Conservation (phyloP, 768 basidiomycete species). For the Zangia roseola region DNA sequence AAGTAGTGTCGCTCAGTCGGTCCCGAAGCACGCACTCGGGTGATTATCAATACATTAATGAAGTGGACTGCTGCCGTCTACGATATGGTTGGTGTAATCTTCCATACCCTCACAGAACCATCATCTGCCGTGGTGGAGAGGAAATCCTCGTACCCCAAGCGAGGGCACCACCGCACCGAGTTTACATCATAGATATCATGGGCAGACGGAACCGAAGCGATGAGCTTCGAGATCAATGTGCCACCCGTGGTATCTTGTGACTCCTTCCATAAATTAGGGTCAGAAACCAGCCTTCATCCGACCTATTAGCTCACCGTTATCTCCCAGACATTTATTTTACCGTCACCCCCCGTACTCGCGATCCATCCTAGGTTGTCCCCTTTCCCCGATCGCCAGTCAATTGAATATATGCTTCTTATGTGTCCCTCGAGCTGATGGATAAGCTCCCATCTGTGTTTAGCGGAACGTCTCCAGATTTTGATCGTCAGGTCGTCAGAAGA, state of each 20-base stretch:
- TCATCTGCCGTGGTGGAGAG: conserved; percentile 89
- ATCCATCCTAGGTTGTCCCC: conserved; percentile 68
- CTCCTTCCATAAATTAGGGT: conserved; percentile 14
- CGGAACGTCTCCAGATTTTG: conserved; percentile 76
- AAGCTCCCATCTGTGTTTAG: conserved; percentile 61
- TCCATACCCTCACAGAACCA: conserved; percentile 81
- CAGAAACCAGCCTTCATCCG: not conserved
- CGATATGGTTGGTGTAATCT: conserved; percentile 23
- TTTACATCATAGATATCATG: conserved; percentile 90
- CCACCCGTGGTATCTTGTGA: conserved; percentile 8
- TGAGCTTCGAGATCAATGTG: conserved; percentile 40
- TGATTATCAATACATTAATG: too few relatives aligned
- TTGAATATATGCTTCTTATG: conserved; percentile 74
- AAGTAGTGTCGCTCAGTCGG: too few relatives aligned
- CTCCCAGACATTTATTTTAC: conserved; percentile 78
- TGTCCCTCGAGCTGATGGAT: conserved; percentile 62
- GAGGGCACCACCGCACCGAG: conserved; percentile 78
- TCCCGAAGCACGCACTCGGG: too few relatives aligned
- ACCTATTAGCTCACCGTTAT: conserved; percentile 46
- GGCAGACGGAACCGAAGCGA: conserved; percentile 59
- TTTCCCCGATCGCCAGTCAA: conserved; percentile 63
- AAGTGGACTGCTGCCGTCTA: not conserved
- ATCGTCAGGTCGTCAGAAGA: conserved; percentile 85
- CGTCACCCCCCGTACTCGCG: conserved; percentile 85
- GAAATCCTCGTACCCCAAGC: conserved; percentile 59